A percentile compares a stretch with the other conserved stretches of the same genome.
These are phyloP conservation scores for Periconia sp. DNA, from an alignment of 2,329 filamentous ascomycete species.

Conservation along the genomic window DNA sequence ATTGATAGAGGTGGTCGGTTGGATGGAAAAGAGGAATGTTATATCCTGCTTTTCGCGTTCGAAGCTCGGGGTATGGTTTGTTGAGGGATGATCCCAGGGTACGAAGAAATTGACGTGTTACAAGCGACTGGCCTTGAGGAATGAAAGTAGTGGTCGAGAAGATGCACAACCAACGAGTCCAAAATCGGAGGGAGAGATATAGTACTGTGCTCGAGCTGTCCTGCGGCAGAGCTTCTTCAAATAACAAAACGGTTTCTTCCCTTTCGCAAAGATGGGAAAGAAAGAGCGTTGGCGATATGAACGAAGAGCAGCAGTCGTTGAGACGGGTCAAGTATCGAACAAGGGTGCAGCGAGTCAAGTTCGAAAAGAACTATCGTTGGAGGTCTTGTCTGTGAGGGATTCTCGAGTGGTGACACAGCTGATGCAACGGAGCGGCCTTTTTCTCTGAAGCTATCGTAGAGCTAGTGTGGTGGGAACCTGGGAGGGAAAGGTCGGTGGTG, in stretches of 20 bases:
- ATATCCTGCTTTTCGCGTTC: not conserved
- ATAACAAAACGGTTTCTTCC: slow-evolving; percentile 19
- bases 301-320: not conserved
- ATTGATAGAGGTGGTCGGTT: slow-evolving; percentile 1
- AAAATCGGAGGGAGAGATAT: not conserved
- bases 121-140: slow-evolving; percentile 9
- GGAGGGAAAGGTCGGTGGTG: slow-evolving; percentile 3
- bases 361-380: not conserved
- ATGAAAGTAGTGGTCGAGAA: too few relatives aligned
- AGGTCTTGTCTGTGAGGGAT: not conserved
- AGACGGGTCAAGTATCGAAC: not conserved
- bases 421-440: not conserved
- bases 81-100: not conserved
- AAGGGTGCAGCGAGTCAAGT: not conserved
- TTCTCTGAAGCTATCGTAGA: not conserved
- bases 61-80: slow-evolving; percentile 2
- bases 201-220: slow-evolving; percentile 4
- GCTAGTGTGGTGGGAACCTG: slow-evolving; percentile 8
- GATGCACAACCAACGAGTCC: too few relatives aligned
- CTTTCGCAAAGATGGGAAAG: not conserved
- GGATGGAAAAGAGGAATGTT: slow-evolving; percentile 1
- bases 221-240: slow-evolving; percentile 11
- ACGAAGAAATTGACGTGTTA: slow-evolving; percentile 6
- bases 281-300: not conserved
- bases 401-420: slow-evolving; percentile 1